phyloP scores from a whole-genome alignment of 2,329 filamentous ascomycete species.

The Claviceps fusiformis region DNA sequence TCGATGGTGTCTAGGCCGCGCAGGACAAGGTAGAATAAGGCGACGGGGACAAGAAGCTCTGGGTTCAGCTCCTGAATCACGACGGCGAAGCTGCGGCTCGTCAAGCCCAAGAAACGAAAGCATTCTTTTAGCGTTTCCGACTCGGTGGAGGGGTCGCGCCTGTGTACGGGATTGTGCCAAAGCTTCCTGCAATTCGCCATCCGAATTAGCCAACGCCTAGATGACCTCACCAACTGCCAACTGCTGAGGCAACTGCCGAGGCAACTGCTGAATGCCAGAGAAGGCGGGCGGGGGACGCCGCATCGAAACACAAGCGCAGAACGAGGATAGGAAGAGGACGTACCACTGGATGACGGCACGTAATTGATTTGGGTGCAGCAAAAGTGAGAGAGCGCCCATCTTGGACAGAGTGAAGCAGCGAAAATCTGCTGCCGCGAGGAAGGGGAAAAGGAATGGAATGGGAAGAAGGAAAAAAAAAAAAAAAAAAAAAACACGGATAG shows the following conservation, averaged over 20 bases:
- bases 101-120: conserved; percentile 74
- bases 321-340: conserved; percentile 19
- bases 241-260: too few species aligned
- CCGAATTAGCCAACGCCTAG: not conserved
- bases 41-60: conserved; percentile 78
- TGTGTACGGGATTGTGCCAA: conserved; percentile 91
- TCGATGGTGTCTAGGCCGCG: conserved; percentile 96
- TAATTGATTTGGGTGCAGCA: conserved; percentile 64
- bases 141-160: conserved; percentile 65
- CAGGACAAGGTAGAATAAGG: conserved; percentile 84
- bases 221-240: too few species aligned
- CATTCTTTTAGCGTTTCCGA: conserved; percentile 61
- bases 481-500: not conserved
- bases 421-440: not conserved
- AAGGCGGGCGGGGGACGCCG: not conserved
- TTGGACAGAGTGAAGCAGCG: conserved; percentile 19
- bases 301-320: too few species aligned
- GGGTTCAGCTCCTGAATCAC: conserved; percentile 95
- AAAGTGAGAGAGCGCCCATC: conserved; percentile 57
- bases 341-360: conserved; percentile 76
- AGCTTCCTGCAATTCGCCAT: conserved; percentile 54
- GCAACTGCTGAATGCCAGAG: too few species aligned
- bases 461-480: not conserved
- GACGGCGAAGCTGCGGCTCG: conserved; percentile 81
- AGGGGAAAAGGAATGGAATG: not conserved